Conservation (phyloP, 148 eudicot genomes). For the Fagopyrum tataricum region DNA sequence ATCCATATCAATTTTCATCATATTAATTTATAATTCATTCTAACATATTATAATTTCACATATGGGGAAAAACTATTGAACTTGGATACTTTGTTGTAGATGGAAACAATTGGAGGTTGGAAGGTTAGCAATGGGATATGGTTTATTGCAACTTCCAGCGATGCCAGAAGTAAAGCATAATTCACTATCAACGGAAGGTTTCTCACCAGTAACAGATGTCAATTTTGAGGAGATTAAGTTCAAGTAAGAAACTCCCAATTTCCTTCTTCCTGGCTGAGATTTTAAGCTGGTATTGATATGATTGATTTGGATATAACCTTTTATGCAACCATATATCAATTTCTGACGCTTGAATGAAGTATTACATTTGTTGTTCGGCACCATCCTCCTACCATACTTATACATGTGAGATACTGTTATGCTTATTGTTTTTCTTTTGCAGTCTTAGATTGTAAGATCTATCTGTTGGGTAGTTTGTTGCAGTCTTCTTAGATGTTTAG, state of each 20-base stretch:
- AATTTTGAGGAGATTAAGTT: slow-evolving; percentile 75
- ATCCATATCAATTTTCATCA: too few species aligned
- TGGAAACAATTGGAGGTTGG: slow-evolving; percentile 93
- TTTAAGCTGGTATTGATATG: not conserved
- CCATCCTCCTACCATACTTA: not conserved
- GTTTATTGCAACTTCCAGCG: slow-evolving; percentile 77
- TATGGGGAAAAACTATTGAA: not conserved
- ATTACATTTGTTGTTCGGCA: not conserved
- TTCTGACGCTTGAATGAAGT: not conserved
- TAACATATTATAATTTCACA: too few species aligned
- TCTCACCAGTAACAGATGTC: slow-evolving; percentile 57
- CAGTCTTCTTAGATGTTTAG: too few species aligned
- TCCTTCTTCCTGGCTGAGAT: not conserved
- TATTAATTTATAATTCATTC: too few species aligned
- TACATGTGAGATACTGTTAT: not conserved
- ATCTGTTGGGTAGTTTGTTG: too few species aligned
- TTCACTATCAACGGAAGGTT: slow-evolving; percentile 62
- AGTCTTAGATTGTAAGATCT: too few species aligned
- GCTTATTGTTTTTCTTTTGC: too few species aligned
- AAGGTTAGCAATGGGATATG: slow-evolving; percentile 90
- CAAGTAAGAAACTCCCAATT: slow-evolving; percentile 49
- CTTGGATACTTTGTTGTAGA: slow-evolving; percentile 18
- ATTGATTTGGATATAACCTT: not conserved
- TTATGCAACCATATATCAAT: not conserved
- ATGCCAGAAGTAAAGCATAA: slow-evolving; percentile 72